phyloP scores from a whole-genome alignment of 73 alveolate species.

The Blepharisma japonicum region DNA sequence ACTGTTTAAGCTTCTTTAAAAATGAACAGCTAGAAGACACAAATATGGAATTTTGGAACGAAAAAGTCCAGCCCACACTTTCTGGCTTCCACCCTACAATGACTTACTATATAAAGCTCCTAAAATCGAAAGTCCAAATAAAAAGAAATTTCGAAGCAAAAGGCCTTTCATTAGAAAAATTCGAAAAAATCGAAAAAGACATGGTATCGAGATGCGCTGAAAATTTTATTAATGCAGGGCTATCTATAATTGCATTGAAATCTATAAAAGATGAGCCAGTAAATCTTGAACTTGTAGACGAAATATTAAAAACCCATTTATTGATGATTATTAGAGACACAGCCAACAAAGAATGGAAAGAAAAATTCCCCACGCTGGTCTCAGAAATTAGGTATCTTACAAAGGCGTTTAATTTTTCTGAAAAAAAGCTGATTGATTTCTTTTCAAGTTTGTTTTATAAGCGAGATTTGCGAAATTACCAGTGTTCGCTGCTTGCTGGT shows the following conservation, averaged over 20 bases:
- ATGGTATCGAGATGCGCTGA: neutral
- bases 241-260: neutral
- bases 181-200: neutral
- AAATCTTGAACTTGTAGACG: neutral
- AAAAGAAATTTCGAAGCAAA: neutral
- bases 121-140: neutral
- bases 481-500: neutral
- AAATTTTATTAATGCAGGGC: neutral
- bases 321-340: neutral
- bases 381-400: neutral
- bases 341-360: too few species aligned
- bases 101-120: neutral
- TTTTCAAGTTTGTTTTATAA: neutral
- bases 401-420: neutral
- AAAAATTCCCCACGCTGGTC: neutral
- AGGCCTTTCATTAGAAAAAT: neutral
- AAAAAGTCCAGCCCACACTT: neutral
- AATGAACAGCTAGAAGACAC: neutral
- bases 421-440: neutral
- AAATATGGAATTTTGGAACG: neutral
- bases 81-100: slow-evolving; percentile 23
- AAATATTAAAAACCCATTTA: neutral
- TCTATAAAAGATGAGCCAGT: neutral
- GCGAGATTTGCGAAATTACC: slow-evolving; percentile 16
- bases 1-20: neutral